Evolutionary conservation across 2,329 filamentous ascomycete genomes (phyloP).

Genomic region (Zymoseptoria ardabiliae): DNA sequence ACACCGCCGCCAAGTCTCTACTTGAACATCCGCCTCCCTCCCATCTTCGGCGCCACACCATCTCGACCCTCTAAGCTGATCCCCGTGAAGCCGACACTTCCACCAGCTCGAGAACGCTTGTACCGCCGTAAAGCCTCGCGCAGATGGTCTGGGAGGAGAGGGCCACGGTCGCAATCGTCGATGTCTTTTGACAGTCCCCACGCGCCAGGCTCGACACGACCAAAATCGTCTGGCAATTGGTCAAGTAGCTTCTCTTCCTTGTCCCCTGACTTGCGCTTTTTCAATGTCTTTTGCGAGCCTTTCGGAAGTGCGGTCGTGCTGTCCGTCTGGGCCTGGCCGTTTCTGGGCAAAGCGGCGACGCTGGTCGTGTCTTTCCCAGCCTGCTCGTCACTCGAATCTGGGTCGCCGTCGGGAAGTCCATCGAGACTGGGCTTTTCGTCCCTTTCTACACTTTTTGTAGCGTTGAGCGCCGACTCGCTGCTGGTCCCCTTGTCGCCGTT

Average conservation of each 20-base stretch:
- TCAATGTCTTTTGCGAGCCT: background rate
- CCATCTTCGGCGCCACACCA: slow-evolving; percentile 34
- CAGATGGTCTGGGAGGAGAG: slow-evolving; percentile 66
- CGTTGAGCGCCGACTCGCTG: background rate
- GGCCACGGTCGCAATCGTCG: slow-evolving; percentile 40
- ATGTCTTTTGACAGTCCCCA: slow-evolving; percentile 21
- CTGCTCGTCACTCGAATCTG: slow-evolving; percentile 38
- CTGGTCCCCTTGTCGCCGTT: background rate
- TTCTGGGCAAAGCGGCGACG: background rate
- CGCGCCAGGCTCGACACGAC: slow-evolving; percentile 16
- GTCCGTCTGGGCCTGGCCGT: background rate
- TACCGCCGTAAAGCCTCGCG: slow-evolving; percentile 66
- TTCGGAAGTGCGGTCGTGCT: background rate
- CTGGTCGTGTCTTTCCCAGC: background rate
- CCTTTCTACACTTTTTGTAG: background rate
- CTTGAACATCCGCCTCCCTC: slow-evolving; percentile 40
- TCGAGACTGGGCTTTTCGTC: slow-evolving; percentile 1
- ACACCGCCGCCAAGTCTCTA: slow-evolving; percentile 13
- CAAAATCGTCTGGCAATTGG: slow-evolving; percentile 13
- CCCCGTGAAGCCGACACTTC: slow-evolving; percentile 47
- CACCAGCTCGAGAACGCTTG: slow-evolving; percentile 55
- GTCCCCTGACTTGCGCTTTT: background rate
- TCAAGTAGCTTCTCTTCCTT: background rate
- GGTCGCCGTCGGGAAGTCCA: slow-evolving; percentile 55
- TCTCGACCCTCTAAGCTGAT: slow-evolving; percentile 43